Evolutionary conservation across 192 early-diverging fungal genomes (phyloP), one percentile per base, ranked within the genome.

Genomic region (Lobosporangium transversale): DNA sequence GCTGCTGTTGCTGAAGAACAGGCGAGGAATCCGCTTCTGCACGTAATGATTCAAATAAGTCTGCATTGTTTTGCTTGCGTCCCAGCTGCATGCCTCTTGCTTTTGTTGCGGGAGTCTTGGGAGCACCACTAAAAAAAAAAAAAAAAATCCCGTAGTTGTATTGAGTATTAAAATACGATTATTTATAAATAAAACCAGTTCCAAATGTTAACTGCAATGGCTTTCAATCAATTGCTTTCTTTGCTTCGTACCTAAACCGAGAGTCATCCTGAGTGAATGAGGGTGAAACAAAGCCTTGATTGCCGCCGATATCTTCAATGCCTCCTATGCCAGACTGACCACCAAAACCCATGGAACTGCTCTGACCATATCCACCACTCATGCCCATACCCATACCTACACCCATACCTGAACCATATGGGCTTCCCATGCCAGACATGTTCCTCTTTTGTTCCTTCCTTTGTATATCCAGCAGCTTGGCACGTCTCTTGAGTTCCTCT

Each of bases 51-150:
- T 95, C 94, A 63, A 96, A 86, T 2, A 94, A 67, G 66, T 93
- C 90, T 14, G 85, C 85, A 40, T 89, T 87, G 70, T 91, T 94
- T 45, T 88, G 88, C 80, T 97, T 98, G 45, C 90, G 87, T 36
- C 97, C 96, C n/a, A 98, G 85, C 79, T 95, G 89, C 96, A 97
- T 99, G 30, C 96, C 96, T 58, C 93, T 92, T 10, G 88, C 89
- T 79, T 85, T 85, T 36, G 87, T 80, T 14, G 71, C 53, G 18
- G 83, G 57, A 18, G 68, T 58, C 47, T 62, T 76, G 36, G 73
- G 74, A 27, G 84, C 62, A 50, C 74, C 74, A 65, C 30, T n/a
- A 7, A 24, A 44, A 40, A 14, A 14, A 10, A 10, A 7, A 40
- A 40, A 14, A 7, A 40, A 40, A 14, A 14, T 40, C 14, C 37